A percentile compares a stretch with the other conserved stretches of the same genome.
phyloP scores from a whole-genome alignment of 164 flowering plant species.

The Litsea cubeba region DNA sequence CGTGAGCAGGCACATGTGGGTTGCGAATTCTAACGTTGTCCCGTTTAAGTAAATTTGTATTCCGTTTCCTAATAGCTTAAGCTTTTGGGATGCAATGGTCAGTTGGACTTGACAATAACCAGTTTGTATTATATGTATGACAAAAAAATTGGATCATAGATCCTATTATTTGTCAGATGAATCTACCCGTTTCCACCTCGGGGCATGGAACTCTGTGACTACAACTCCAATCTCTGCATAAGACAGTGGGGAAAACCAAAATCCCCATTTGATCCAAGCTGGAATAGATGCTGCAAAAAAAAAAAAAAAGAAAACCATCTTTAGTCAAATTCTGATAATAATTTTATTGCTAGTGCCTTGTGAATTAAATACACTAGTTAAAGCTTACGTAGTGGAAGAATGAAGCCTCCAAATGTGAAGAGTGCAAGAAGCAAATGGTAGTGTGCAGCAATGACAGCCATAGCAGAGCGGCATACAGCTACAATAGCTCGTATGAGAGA shows the following conservation, averaged over 20 bases:
- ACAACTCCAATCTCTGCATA: constrained; percentile 34
- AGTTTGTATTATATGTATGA: too few relatives aligned
- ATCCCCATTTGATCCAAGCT: constrained; percentile 37
- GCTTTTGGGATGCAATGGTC: too few relatives aligned
- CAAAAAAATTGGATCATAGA: too few relatives aligned
- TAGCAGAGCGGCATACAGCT: constrained; percentile 1
- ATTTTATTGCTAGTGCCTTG: background rate
- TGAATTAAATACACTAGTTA: background rate
- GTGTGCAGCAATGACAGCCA: background rate
- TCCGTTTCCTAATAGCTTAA: too few relatives aligned
- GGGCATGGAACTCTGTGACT: constrained; percentile 37
- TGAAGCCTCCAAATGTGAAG: constrained; percentile 34
- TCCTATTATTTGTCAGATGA: too few relatives aligned
- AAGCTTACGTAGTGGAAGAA: constrained; percentile 26
- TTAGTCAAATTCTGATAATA: background rate
- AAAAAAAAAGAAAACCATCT: constrained; percentile 13
- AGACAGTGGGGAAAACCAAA: constrained; percentile 43
- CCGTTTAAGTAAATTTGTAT: too few relatives aligned
- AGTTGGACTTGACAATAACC: too few relatives aligned
- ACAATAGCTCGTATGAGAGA: background rate
- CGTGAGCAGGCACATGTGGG: too few relatives aligned
- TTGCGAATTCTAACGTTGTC: too few relatives aligned
- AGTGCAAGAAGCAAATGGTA: constrained; percentile 8
- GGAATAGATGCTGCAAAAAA: constrained; percentile 12
- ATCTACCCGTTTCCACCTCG: constrained; percentile 39